Conservation (phyloP, 805 yeast genomes). For the Candida easanensis region DNA sequence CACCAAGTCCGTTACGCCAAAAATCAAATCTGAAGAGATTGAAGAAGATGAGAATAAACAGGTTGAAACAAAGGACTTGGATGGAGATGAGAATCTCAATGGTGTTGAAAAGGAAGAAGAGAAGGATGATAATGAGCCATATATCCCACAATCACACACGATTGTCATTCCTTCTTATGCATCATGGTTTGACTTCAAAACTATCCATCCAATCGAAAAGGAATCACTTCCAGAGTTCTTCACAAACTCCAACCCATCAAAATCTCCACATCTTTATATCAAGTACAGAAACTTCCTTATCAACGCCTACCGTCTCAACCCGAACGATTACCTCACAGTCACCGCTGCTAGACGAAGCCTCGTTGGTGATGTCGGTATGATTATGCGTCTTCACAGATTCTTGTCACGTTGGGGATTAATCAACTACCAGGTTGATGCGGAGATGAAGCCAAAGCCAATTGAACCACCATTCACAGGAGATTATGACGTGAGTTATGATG, state of each 20-base stretch:
- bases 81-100: slow-evolving; percentile 6
- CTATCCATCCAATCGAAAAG: slow-evolving; percentile 72
- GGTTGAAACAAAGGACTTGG: slow-evolving; percentile 13
- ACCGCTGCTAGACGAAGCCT: slow-evolving; percentile 89
- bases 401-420: slow-evolving; percentile 90
- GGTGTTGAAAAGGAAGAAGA: slow-evolving; percentile 9
- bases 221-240: slow-evolving; percentile 89
- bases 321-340: slow-evolving; percentile 83
- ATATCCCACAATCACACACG: slow-evolving; percentile 67
- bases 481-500: slow-evolving; percentile 74
- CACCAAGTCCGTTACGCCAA: slow-evolving; percentile 14
- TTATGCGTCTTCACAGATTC: slow-evolving; percentile 80
- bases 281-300: slow-evolving; percentile 87
- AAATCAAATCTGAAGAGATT: slow-evolving; percentile 15
- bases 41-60: slow-evolving; percentile 14
- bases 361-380: slow-evolving; percentile 88
- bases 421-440: slow-evolving; percentile 87
- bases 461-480: slow-evolving; percentile 77
- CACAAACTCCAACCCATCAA: slow-evolving; percentile 64
- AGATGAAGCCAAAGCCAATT: slow-evolving; percentile 61
- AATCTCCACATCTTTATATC: slow-evolving; percentile 77
- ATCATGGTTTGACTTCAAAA: slow-evolving; percentile 76
- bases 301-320: slow-evolving; percentile 83
- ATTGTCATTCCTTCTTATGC: slow-evolving; percentile 86
- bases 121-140: slow-evolving; percentile 21